Conservation (phyloP, 805 yeast genomes). For the Kuraishia ogatae region DNA sequence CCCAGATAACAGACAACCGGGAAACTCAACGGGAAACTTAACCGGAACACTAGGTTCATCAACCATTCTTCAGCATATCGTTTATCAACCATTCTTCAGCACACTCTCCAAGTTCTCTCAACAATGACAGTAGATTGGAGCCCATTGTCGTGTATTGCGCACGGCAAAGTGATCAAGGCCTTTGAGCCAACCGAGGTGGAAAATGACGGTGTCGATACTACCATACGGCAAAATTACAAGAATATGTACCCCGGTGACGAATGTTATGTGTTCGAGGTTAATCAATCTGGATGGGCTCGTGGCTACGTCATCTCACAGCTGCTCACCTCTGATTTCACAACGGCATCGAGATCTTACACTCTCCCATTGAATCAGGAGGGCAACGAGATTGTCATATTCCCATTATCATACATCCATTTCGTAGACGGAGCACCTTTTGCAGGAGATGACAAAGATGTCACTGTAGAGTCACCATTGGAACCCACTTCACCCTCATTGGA, state of each 20-base stretch:
- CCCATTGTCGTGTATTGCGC: conserved; percentile 36
- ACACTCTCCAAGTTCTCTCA: background rate
- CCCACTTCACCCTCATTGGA: too few species aligned
- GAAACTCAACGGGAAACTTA: too few species aligned
- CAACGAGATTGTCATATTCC: conserved; percentile 50
- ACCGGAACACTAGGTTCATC: too few species aligned
- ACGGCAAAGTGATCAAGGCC: conserved; percentile 33
- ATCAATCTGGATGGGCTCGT: conserved; percentile 62
- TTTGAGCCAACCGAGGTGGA: conserved; percentile 34
- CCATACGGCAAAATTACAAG: conserved; percentile 11
- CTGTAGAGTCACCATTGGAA: too few species aligned
- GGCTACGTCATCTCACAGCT: conserved; percentile 68
- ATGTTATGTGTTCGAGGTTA: conserved; percentile 58
- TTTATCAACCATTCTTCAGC: too few species aligned
- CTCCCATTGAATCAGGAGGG: conserved; percentile 29
- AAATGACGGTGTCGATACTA: background rate
- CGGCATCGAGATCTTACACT: conserved; percentile 49
- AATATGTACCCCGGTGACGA: conserved; percentile 73
- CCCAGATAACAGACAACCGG: too few species aligned
- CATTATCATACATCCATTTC: conserved; percentile 43
- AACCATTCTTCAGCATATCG: too few species aligned
- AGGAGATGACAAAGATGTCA: too few species aligned
- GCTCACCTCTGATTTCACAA: conserved; percentile 57
- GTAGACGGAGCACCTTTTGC: conserved; percentile 31
- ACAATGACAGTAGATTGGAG: conserved; percentile 26